phyloP scores from a whole-genome alignment of 768 basidiomycete species.

The Russula abietina region DNA sequence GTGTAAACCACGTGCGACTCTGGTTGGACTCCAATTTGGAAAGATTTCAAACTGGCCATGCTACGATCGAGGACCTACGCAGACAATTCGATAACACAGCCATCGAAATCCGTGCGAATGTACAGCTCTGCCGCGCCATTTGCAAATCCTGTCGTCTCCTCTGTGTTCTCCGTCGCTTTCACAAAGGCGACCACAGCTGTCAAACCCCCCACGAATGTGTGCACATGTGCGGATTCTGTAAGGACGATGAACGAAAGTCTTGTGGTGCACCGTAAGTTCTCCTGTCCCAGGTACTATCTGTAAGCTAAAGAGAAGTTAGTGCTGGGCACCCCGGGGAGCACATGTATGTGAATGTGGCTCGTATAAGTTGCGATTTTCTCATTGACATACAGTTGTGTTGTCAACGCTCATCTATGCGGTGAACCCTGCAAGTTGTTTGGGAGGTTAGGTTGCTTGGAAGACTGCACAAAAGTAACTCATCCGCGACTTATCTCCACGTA shows the following conservation, averaged over 20 bases:
- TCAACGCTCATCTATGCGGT: slow-evolving; percentile 47
- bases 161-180: slow-evolving; percentile 43
- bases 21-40: slow-evolving; percentile 48
- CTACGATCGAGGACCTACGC: slow-evolving; percentile 42
- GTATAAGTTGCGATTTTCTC: not conserved
- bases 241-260: slow-evolving; percentile 31
- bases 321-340: slow-evolving; percentile 54
- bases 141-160: slow-evolving; percentile 45
- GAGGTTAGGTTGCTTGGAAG: slow-evolving; percentile 45
- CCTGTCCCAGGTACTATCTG: no score
- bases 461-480: slow-evolving; percentile 46
- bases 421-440: slow-evolving; percentile 41
- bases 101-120: slow-evolving; percentile 41
- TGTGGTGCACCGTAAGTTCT: slow-evolving; percentile 46
- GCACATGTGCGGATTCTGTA: slow-evolving; percentile 40
- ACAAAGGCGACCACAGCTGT: slow-evolving; percentile 46
- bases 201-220: slow-evolving; percentile 44
- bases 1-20: slow-evolving; percentile 43
- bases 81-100: slow-evolving; percentile 39
- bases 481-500: not conserved
- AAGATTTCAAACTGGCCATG: slow-evolving; percentile 41
- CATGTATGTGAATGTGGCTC: slow-evolving; percentile 35
- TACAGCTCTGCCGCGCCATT: slow-evolving; percentile 45
- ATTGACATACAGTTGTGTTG: slow-evolving; percentile 40
- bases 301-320: slow-evolving; percentile 28